Evolutionary conservation across 129 eudicot species (phyloP), one percentile per base, ranked within the genome.

Genomic region (Oenanthe sinensis): DNA sequence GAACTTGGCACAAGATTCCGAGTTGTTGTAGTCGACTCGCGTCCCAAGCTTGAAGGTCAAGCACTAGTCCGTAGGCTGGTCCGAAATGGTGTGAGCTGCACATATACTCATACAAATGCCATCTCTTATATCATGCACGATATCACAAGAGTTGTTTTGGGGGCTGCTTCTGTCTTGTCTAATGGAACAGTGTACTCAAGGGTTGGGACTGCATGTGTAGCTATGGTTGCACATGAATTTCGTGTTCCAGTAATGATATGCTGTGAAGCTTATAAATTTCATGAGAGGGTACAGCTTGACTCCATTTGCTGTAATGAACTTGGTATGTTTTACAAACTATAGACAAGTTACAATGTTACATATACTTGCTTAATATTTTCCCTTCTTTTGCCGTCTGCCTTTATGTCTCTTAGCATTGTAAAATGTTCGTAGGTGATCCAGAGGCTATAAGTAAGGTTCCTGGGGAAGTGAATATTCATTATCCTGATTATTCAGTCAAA

Each of bases 1-100:
- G 97, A 92, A 84, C 94, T 90, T 47, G 88, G 96, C 73, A 95
- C 84, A 83, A 85, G 84, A 55, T 95, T 95, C 50, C 91, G 91
- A n/a, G 97, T 91, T 49, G 92, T 95, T 70, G 84, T 95, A 48
- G 95, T 95, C 36, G 99, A 95, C 73, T 95, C 99, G 24, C 96
- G 96, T 55, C 99, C 99, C 17, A 90, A 89, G 86, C 90, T 95
- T 85, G 97, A 95, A 86, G 99, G 99, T 62, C 91, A 85, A 84
- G 77, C 69, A 36, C 70, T 95, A 84, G 83, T 95, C 68, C 91
- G 96, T 8, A 95, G 91, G 84, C 87, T 95, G 72, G 87, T 95
- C 54, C 83, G 74, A 49, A 90, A 88, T 89, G 99, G 99, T 28
- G 77, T 95, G 52, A 88, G 83, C 68, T 94, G 98, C 82, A 89